Base-by-base conservation (phyloP, 1,139 yeast species). In the Lodderomyces orthopsilosis region DNA sequence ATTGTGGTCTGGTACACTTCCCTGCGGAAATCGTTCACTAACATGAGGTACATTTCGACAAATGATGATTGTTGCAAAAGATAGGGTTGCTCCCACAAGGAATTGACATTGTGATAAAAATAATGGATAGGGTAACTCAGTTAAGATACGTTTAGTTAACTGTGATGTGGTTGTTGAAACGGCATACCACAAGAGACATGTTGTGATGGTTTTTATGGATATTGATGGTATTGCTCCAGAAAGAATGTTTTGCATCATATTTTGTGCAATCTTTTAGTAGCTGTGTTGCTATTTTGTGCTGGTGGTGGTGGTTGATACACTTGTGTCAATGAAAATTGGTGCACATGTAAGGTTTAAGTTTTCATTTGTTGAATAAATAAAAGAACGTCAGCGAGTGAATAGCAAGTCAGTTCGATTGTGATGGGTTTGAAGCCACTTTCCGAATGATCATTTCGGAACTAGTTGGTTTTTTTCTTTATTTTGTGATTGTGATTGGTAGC, bases 91-190 rank as follows among this genome's bases (percentile, higher is more conserved):
- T 7, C 75, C 74, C 18, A 67, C 64, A 8, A 70, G 47, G 43
- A 73, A 76, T 50, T 76, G 81, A 49, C 67, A 68, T 54, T 71
- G 78, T n/a, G 79, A 72, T 28, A 76, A 61, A 47, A 75, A 74
- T 7, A 76, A 56, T n/a, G 81, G 81, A 52, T 66, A 75, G 4
- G 66, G 63, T 50, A 75, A 71, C 42, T 62, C 61, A n/a, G 62
- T 57, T 38, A 76, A 58, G 5, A 75, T 71, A 15, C 59, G 41
- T 46, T 74, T 75, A 19, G 79, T 75, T 41, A 71, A 56, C 50
- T 75, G 81, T 3, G 80, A 68, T 2, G 81, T 75, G 6, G 72
- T 49, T 9, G 79, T 68, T 32, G 79, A 74, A 17, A 71, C 62
- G 34, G 62, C 52, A 51, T 75, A 76, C 81, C 81, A 76, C 23